Percentiles rank a stretch among this genome's conserved stretches.
These are phyloP conservation scores for Coemansia sp. DNA, from an alignment of 192 early-diverging fungal genomes.

Conservation along the genomic window DNA sequence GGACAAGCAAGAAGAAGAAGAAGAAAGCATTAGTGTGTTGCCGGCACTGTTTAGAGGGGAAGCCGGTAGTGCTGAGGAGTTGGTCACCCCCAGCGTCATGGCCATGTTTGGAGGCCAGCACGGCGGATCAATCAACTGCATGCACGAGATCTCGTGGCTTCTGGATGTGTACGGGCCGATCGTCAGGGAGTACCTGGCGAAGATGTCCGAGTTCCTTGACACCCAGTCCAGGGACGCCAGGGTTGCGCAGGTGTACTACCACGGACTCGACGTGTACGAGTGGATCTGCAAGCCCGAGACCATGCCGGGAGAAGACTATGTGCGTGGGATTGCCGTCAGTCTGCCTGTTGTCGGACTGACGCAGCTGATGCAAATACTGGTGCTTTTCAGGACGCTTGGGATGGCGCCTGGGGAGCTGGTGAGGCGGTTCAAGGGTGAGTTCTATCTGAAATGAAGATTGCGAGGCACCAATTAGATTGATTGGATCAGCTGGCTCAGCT, in stretches of 20 bases:
- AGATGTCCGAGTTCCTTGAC: constrained; percentile 68
- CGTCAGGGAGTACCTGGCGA: constrained; percentile 66
- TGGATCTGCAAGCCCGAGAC: constrained; percentile 75
- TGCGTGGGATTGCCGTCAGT: constrained; percentile 70
- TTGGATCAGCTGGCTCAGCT: not conserved
- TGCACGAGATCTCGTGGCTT: constrained; percentile 77
- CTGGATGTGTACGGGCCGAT: constrained; percentile 74
- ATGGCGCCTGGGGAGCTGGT: constrained; percentile 55
- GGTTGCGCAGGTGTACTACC: constrained; percentile 58
- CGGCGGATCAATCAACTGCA: constrained; percentile 76
- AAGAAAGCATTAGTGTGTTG: too few relatives aligned
- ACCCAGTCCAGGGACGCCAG: constrained; percentile 58
- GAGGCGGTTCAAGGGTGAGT: constrained; percentile 33
- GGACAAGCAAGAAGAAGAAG: not conserved
- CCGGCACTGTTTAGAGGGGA: constrained; percentile 18
- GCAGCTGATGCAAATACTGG: constrained; percentile 81
- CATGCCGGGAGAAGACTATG: constrained; percentile 68
- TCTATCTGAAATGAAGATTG: too few relatives aligned
- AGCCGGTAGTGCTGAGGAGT: too few relatives aligned
- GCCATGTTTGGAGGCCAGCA: constrained; percentile 96
- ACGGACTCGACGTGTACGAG: constrained; percentile 72
- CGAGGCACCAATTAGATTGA: too few relatives aligned
- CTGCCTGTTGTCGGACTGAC: constrained; percentile 85
- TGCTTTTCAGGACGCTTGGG: constrained; percentile 64
- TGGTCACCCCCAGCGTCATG: constrained; percentile 53